Evolutionary conservation across 768 basidiomycete genomes (phyloP).

Genomic region (Calocera viscosa): DNA sequence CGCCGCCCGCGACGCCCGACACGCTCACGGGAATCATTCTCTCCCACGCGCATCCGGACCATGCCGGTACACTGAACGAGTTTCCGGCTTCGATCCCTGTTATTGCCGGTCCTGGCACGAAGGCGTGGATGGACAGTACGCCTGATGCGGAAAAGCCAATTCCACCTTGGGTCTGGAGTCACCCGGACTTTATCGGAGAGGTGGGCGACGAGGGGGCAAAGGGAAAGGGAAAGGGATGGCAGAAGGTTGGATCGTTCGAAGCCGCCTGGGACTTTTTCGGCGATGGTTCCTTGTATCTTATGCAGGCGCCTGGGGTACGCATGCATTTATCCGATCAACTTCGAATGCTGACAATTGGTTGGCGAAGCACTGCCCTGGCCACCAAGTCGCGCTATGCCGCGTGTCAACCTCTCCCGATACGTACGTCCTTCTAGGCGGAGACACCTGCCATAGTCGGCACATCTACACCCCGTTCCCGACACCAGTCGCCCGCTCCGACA

Average conservation of each 20-base stretch:
- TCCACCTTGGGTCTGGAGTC: conserved; percentile 18
- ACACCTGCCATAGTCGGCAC: conserved; percentile 19
- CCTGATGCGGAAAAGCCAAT: conserved; percentile 17
- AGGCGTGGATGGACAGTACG: conserved; percentile 14
- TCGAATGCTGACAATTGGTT: neutral
- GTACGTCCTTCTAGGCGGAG: conserved; percentile 20
- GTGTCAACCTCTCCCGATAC: conserved; percentile 19
- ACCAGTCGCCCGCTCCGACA: neutral
- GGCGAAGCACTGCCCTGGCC: conserved; percentile 18
- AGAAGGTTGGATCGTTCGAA: conserved; percentile 18
- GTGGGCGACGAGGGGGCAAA: conserved; percentile 10
- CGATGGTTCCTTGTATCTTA: conserved; percentile 20
- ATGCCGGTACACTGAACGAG: conserved; percentile 17
- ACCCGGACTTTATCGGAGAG: conserved; percentile 15
- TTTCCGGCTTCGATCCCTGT: conserved; percentile 13
- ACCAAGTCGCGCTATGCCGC: conserved; percentile 19
- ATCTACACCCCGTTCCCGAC: conserved; percentile 19
- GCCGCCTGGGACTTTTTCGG: conserved; percentile 19
- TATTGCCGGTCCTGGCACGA: conserved; percentile 16
- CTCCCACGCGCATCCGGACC: conserved; percentile 20
- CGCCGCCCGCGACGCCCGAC: conserved; percentile 10
- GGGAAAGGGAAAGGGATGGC: conserved; percentile 13
- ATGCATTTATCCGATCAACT: neutral
- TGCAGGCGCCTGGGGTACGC: conserved; percentile 20
- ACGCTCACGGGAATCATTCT: conserved; percentile 16